These are phyloP conservation scores for Candida namnaoensis DNA, from an alignment of 805 yeast species.

Conservation along the genomic window DNA sequence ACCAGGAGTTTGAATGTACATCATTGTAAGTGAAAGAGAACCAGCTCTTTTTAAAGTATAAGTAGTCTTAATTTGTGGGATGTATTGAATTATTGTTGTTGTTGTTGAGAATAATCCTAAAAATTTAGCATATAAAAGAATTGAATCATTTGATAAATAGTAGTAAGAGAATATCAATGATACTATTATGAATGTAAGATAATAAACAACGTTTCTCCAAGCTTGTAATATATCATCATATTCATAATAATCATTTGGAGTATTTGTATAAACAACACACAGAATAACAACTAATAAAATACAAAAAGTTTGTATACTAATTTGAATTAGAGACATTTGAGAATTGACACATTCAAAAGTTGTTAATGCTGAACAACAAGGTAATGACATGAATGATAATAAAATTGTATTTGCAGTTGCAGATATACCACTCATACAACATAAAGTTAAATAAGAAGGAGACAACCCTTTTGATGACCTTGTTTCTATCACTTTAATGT, in stretches of 20 bases:
- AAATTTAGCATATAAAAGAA: conserved; percentile 40
- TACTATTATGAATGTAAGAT: conserved; percentile 22
- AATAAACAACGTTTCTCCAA: conserved; percentile 31
- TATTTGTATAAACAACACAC: conserved; percentile 38
- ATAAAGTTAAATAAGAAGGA: conserved; percentile 61
- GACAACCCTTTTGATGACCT: conserved; percentile 72
- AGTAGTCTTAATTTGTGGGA: conserved; percentile 76
- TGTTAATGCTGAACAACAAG: conserved; percentile 45
- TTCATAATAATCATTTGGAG: conserved; percentile 36
- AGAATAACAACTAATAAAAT: conserved; percentile 48
- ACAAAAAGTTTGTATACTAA: conserved; percentile 51
- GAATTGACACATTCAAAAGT: conserved; percentile 57
- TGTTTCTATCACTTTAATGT: conserved; percentile 44
- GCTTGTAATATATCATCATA: conserved; percentile 30
- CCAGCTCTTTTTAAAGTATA: conserved; percentile 67
- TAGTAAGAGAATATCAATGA: conserved; percentile 24
- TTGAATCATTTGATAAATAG: conserved; percentile 2
- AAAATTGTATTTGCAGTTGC: conserved; percentile 60
- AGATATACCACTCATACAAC: conserved; percentile 59
- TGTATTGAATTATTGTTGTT: conserved; percentile 60
- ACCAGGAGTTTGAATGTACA: conserved; percentile 86
- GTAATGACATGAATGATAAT: conserved; percentile 49
- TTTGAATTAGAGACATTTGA: conserved; percentile 58
- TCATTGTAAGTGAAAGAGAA: conserved; percentile 69
- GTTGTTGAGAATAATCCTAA: conserved; percentile 61